Evolutionary conservation across 2,329 filamentous ascomycete genomes (phyloP), one percentile per base, ranked within the genome.

Genomic region (Amauroascus niger): DNA sequence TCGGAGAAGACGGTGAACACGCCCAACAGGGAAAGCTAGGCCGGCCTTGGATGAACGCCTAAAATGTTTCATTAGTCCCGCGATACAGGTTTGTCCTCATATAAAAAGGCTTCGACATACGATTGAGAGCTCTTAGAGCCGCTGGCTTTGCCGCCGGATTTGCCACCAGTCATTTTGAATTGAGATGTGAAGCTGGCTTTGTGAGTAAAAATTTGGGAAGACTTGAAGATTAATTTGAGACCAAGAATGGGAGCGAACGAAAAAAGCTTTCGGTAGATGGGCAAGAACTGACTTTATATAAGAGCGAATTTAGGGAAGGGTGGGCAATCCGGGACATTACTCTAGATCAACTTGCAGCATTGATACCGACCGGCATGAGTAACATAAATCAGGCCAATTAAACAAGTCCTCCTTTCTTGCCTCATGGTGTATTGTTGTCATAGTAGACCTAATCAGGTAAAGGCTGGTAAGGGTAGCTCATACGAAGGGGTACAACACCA

Each of bases 111-210:
- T 18, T 18, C n/a, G 16, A 30, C 26, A 84, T 79, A 97, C 93
- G 90, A 96, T 82, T 97, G 93, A 71, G 93, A 87, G 81, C 87
- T 95, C 88, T 98, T 98, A 80, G 87, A 86, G 79, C 90, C 89
- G 79, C 87, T 91, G 80, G 91, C 90, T 86, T 97, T 97, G 84
- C 93, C 93, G 77, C 93, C 93, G 79, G 91, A 96, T 80, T 98
- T 98, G 77, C 93, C 91, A 83, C 91, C 91, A 88, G 93, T 95
- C 93, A 98, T 98, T 87, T 88, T 96, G 85, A 81, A 71, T 62
- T 56, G 49, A 35, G 56, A 53, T 22, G 57, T 53, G 37, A 47
- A 45, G 59, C 62, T 61, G 58, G 60, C 57, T 14, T 9, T 18
- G 60, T 56, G 48, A 53, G 53, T 59, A 60, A 60, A 58, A 54